Conservation (phyloP, 306 rosid species). For the Vigna hirtella region DNA sequence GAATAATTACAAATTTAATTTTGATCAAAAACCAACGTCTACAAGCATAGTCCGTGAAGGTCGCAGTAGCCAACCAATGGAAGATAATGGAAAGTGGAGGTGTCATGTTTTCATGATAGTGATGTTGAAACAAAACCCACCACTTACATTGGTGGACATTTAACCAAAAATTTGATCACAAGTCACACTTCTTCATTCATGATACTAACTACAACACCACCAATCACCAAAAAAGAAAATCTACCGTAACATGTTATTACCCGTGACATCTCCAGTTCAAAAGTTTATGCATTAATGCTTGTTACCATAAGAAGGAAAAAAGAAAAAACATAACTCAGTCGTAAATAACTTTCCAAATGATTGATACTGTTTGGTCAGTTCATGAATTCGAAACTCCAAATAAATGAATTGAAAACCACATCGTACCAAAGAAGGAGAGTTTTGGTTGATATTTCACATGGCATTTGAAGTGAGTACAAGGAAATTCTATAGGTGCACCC, state of each 20-base stretch:
- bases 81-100: slow-evolving; percentile 7
- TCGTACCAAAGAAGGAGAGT: slow-evolving; percentile 1
- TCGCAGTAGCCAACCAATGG: slow-evolving; percentile 6
- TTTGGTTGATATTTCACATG: slow-evolving; percentile 6
- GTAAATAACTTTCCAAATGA: slow-evolving; percentile 4
- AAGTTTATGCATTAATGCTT: not conserved
- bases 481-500: not conserved
- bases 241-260: not conserved
- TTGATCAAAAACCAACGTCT: slow-evolving; percentile 26
- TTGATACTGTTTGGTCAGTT: not conserved
- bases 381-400: not conserved
- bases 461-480: not conserved
- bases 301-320: slow-evolving; percentile 21
- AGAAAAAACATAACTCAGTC: not conserved
- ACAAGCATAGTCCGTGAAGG: slow-evolving; percentile 24
- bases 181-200: not conserved
- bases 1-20: not conserved
- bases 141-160: slow-evolving; percentile 31
- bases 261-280: slow-evolving; percentile 9
- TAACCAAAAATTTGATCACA: slow-evolving; percentile 13
- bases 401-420: not conserved
- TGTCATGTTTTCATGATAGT: slow-evolving; percentile 10
- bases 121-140: slow-evolving; percentile 28
- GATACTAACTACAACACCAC: not conserved
- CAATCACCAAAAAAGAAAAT: not conserved